These are phyloP conservation scores for Aureobasidium sp. DNA, from an alignment of 2,329 filamentous ascomycete genomes.

Conservation along the genomic window DNA sequence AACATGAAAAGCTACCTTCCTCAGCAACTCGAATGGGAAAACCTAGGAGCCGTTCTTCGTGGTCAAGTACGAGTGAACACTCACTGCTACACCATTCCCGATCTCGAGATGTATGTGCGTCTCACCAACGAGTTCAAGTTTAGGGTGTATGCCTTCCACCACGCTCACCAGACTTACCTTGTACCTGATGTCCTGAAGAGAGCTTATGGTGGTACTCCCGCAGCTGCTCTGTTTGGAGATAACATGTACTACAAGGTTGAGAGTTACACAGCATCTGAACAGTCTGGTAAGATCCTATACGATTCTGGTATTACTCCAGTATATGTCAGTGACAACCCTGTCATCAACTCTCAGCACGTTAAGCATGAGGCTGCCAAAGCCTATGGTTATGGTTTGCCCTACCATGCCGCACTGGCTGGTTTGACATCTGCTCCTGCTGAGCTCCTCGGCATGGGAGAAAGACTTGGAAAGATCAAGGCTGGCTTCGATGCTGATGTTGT, in stretches of 20 bases:
- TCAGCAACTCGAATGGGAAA: slow-evolving; percentile 69
- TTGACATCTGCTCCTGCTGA: slow-evolving; percentile 46
- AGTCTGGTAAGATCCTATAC: slow-evolving; percentile 71
- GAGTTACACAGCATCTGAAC: slow-evolving; percentile 69
- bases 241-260: slow-evolving; percentile 80
- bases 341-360: slow-evolving; percentile 75
- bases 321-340: slow-evolving; percentile 77
- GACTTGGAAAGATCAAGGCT: slow-evolving; percentile 45
- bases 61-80: slow-evolving; percentile 76
- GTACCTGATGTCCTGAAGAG: slow-evolving; percentile 65
- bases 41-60: slow-evolving; percentile 66
- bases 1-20: slow-evolving; percentile 66
- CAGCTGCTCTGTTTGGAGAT: slow-evolving; percentile 71
- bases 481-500: slow-evolving; percentile 49
- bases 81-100: slow-evolving; percentile 76
- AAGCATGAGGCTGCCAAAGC: slow-evolving; percentile 62
- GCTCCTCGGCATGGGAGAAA: slow-evolving; percentile 42
- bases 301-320: slow-evolving; percentile 71
- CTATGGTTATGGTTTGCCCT: slow-evolving; percentile 45
- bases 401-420: slow-evolving; percentile 44
- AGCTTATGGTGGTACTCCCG: slow-evolving; percentile 42
- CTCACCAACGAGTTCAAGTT: slow-evolving; percentile 80
- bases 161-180: slow-evolving; percentile 70
- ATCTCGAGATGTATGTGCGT: slow-evolving; percentile 74
- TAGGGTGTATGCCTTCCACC: slow-evolving; percentile 69